These are phyloP conservation scores for Vaccinium vitisidaea DNA, from an alignment of 148 eudicot genomes.

Conservation along the genomic window DNA sequence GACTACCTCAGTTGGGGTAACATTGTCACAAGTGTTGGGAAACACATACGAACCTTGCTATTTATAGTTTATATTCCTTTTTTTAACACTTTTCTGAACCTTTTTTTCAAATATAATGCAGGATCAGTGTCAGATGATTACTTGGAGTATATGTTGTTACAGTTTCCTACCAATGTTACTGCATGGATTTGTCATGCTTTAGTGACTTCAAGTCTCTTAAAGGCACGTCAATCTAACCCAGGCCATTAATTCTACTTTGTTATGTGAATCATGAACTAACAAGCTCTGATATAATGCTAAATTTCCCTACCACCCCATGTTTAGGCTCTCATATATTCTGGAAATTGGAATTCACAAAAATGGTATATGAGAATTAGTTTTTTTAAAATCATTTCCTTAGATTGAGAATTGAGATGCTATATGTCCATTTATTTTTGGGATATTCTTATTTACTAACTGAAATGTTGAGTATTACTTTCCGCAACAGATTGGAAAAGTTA, in stretches of 20 bases:
- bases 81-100: background rate
- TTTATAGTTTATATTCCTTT: background rate
- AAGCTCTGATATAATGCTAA: constrained; percentile 11
- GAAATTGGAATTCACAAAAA: background rate
- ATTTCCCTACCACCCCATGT: background rate
- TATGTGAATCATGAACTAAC: constrained; percentile 17
- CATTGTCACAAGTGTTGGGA: background rate
- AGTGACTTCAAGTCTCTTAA: constrained; percentile 95
- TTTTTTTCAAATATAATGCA: constrained; percentile 33
- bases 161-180: constrained; percentile 93
- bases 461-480: background rate
- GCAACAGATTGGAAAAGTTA: background rate
- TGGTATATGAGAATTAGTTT: background rate
- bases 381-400: background rate
- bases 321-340: background rate
- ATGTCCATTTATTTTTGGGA: background rate
- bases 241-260: constrained; percentile 22
- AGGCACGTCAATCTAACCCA: constrained; percentile 66
- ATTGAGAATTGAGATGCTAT: background rate
- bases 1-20: background rate
- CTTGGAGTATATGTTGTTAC: constrained; percentile 91
- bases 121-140: constrained; percentile 97
- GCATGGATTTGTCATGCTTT: constrained; percentile 92
- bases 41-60: background rate
- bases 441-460: background rate